These are phyloP conservation scores for Pistacia atlantica DNA, from an alignment of 345 rosid genomes.

Conservation along the genomic window DNA sequence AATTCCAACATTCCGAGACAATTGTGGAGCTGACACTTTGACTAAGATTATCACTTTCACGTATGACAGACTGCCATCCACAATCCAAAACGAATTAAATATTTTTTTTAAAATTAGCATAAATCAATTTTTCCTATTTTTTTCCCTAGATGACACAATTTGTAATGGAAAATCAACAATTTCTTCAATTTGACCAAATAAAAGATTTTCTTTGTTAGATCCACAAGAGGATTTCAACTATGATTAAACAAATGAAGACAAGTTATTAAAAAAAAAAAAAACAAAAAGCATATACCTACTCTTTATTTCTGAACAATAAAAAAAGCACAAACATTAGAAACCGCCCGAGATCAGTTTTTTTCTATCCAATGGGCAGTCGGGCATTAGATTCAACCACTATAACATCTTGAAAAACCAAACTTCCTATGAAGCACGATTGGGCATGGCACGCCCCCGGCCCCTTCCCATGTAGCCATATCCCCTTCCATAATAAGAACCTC, in stretches of 20 bases:
- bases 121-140: too few species aligned
- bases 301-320: not conserved
- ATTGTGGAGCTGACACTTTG: too few species aligned
- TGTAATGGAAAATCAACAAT: not conserved
- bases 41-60: too few species aligned
- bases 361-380: not conserved
- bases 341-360: conserved; percentile 15
- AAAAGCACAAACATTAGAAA: conserved; percentile 2
- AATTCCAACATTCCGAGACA: too few species aligned
- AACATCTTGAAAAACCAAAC: conserved; percentile 6
- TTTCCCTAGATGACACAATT: not conserved
- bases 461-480: conserved; percentile 40
- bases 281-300: not conserved
- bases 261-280: not conserved
- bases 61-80: too few species aligned
- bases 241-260: not conserved
- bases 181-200: not conserved
- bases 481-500: conserved; percentile 51
- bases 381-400: not conserved
- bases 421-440: conserved; percentile 26
- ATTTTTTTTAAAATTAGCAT: too few species aligned
- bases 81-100: too few species aligned
- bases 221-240: not conserved
- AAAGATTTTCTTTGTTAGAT: not conserved
- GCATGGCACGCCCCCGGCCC: conserved; percentile 39